Evolutionary conservation across 768 basidiomycete genomes (phyloP), one percentile per base, ranked within the genome.

Genomic region (Boletus pseudo-olivaceus): DNA sequence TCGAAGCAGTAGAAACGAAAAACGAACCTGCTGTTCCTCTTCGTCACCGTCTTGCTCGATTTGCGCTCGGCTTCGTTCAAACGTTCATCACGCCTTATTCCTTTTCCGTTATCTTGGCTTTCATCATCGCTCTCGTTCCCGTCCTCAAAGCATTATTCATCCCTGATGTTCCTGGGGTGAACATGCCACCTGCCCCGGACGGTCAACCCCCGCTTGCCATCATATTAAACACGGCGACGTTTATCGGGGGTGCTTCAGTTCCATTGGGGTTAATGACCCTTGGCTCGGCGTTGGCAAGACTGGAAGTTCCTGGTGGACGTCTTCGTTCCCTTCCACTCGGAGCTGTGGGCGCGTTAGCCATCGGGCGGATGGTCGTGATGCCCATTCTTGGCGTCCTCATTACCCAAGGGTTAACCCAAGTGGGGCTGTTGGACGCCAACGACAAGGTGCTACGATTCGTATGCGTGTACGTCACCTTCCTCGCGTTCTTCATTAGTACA

Each of bases 121-220:
- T 88, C 49, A 73, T 80, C 44, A 78, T 85, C 55, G 77, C 85
- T 2, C 70, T 87, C 20, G 64, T 85, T 2, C 76, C 78, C 2
- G 70, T 73, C 9, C 75, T 88, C 54, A 87, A 87, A 58, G 82
- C 78, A 0, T 73, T 88, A 5, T 87, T 88, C 58, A 72, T 84
- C 2, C 48, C 70, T 3, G 62, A 61, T 12, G 73, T 82, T 3
- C 69, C 75, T 1, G 74, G 75, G 1, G 69, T 73, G 1, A 57
- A 69, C 34, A 82, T 79, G 50, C 76, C 77, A 4, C 42, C 71
- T 23, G 82, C 83, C 0, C 87, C 87, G 0, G 87, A 88, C 58
- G 85, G 85, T 0, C 74, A 80, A 55, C 85, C 87, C 1, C 86
- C 86, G 0, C 79, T 88, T 17, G 77, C 82, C 0, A 78, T 88